Percentiles rank a stretch among this genome's conserved stretches.
Conservation (phyloP, 768 basidiomycete species). For the Tulasnella sp. region DNA sequence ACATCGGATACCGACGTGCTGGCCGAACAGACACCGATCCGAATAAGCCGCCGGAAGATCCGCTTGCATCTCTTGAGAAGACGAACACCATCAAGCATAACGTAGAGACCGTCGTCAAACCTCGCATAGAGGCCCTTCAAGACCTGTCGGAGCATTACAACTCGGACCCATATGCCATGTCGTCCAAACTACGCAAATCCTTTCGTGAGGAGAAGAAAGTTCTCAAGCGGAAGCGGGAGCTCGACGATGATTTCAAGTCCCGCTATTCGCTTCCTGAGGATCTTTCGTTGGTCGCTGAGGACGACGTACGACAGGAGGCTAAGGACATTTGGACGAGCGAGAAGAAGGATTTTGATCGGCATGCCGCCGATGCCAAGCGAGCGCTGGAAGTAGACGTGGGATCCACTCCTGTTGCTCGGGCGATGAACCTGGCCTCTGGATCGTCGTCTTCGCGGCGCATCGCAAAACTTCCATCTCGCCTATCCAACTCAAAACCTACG, state of each 20-base stretch:
- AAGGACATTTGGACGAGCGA: constrained; percentile 50
- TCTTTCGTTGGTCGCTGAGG: constrained; percentile 48
- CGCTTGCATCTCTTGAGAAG: constrained; percentile 83
- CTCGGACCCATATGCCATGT: constrained; percentile 77
- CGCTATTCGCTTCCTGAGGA: constrained; percentile 67
- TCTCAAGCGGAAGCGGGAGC: constrained; percentile 50
- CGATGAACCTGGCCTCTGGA: neutral
- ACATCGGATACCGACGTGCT: constrained; percentile 42
- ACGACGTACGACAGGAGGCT: constrained; percentile 47
- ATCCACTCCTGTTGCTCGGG: constrained; percentile 5
- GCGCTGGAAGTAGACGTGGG: constrained; percentile 16
- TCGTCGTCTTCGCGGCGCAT: neutral
- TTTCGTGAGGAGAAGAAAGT: constrained; percentile 84
- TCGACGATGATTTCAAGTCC: constrained; percentile 60
- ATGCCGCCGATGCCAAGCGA: constrained; percentile 24
- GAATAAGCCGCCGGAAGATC: constrained; percentile 46
- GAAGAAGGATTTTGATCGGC: constrained; percentile 35
- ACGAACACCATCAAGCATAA: constrained; percentile 64
- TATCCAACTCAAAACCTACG: neutral
- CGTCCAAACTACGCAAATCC: constrained; percentile 57
- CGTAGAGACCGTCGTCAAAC: constrained; percentile 60
- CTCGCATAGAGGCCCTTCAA: constrained; percentile 73
- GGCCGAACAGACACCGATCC: constrained; percentile 22
- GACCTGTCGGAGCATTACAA: constrained; percentile 66
- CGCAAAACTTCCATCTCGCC: neutral